Base-by-base conservation (phyloP, 1,284 basidiomycete species). In the Schizophyllum commune region DNA sequence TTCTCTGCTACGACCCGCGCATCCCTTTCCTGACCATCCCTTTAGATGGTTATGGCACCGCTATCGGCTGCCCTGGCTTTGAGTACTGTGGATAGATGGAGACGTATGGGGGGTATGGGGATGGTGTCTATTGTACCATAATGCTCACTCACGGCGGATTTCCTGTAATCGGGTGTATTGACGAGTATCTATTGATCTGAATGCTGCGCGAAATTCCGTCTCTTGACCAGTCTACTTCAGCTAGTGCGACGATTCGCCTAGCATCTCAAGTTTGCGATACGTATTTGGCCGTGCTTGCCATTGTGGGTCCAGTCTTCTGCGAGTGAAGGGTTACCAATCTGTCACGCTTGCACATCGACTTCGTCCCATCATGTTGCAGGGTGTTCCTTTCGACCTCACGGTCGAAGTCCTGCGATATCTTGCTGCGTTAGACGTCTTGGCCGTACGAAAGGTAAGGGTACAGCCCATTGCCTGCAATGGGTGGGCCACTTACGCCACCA, bases 41-140 rank as follows among this genome's bases (percentile, higher is more conserved):
- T 56, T 59, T 54, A 19, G 66, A 75, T 47, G 78, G 71, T 56
- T 79, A 72, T 60, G 81, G 81, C 5, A 82, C 80, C 27, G 73
- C 71, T 21, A 78, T 82, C 61, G 81, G 80, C 6, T 82, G 81
- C 66, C 81, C 81, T 47, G 79, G 75, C 32, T 68, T 77, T 22
- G 71, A 76, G 62, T 82, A 76, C 72, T 82, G 80, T 67, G 81
- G 81, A 59, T 83, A 70, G 68, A 56, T 53, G 13, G 9, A 8
- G 13, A 13, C 34, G 34, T 13, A 39, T 47, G 39, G 39, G 39
- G 17, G 2, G 39, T 47, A 47, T 17, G 13, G n/a, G n/a, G n/a
- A 13, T 8, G 13, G 3, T 17, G 17, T 47, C 9, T 47, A 47
- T 4, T 47, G 39, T 47, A 47, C 39, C 4, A 47, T 47, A 47